phyloP scores from a whole-genome alignment of 352 stramenopile genomes.

The Pythium utonaiense region DNA sequence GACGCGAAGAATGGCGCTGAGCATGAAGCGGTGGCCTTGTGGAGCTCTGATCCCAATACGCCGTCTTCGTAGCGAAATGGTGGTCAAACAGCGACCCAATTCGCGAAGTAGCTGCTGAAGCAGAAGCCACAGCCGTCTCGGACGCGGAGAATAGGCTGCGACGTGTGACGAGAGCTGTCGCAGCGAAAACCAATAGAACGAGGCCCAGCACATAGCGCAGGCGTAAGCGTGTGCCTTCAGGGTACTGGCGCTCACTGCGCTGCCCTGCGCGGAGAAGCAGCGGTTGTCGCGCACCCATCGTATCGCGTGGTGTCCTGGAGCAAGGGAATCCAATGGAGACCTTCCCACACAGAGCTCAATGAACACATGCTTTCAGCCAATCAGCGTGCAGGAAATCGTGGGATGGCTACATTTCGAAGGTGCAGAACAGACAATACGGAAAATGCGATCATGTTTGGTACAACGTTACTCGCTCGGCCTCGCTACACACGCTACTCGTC shows the following conservation, averaged over 20 bases:
- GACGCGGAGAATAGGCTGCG: background rate
- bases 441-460: background rate
- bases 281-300: background rate
- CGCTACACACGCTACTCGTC: slow-evolving; percentile 42
- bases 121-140: background rate
- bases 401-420: slow-evolving; percentile 18
- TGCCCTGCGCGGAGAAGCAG: background rate
- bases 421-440: background rate
- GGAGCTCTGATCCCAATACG: slow-evolving; percentile 30
- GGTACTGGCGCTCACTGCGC: background rate
- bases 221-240: background rate
- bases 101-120: background rate
- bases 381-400: background rate
- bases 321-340: background rate
- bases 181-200: background rate
- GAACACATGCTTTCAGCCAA: background rate
- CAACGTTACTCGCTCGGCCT: no score
- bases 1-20: background rate
- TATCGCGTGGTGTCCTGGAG: background rate
- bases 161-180: slow-evolving; percentile 1
- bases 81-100: slow-evolving; percentile 5
- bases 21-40: background rate
- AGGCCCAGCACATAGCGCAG: background rate
- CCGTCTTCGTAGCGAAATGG: slow-evolving; percentile 36
- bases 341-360: background rate